Percentiles rank a stretch among this genome's conserved stretches.
Evolutionary conservation across 495 filamentous ascomycete genomes (phyloP).

Genomic region (Apiosordaria backusii): DNA sequence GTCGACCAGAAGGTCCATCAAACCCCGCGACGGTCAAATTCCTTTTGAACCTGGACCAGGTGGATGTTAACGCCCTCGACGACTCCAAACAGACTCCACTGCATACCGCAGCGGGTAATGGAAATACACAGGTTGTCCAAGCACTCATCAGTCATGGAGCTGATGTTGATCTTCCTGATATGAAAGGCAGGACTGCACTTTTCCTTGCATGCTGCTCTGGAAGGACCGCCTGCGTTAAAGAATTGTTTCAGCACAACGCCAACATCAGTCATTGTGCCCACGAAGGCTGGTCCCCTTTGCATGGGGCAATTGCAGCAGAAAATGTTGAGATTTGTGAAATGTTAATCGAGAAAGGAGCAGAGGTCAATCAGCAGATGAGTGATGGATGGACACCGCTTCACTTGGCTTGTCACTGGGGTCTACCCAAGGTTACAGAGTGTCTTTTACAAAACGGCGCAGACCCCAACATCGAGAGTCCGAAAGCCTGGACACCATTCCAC

Average conservation of each 20-base stretch:
- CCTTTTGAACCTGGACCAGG: too few relatives aligned
- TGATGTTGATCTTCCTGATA: too few relatives aligned
- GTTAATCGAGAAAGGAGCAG: neutral
- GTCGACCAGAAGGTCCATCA: too few relatives aligned
- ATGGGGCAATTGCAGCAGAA: neutral
- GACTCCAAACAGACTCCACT: too few relatives aligned
- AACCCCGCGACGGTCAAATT: too few relatives aligned
- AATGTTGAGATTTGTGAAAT: neutral
- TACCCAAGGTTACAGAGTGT: neutral
- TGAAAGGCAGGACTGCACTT: too few relatives aligned
- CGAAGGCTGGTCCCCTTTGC: neutral
- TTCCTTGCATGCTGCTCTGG: too few relatives aligned
- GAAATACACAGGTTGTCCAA: too few relatives aligned
- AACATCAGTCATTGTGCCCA: neutral
- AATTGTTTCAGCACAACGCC: neutral
- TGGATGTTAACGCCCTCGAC: too few relatives aligned
- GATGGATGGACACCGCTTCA: neutral
- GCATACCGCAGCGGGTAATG: too few relatives aligned
- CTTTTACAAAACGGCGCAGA: neutral
- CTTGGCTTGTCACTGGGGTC: neutral
- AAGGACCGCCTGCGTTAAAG: too few relatives aligned
- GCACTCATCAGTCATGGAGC: too few relatives aligned
- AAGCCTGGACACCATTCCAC: neutral
- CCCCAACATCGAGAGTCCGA: neutral
- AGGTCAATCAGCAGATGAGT: neutral